Percentiles rank a stretch among this genome's conserved stretches.
phyloP scores from a whole-genome alignment of 495 filamentous ascomycete species.

The Terfezia boudieri region DNA sequence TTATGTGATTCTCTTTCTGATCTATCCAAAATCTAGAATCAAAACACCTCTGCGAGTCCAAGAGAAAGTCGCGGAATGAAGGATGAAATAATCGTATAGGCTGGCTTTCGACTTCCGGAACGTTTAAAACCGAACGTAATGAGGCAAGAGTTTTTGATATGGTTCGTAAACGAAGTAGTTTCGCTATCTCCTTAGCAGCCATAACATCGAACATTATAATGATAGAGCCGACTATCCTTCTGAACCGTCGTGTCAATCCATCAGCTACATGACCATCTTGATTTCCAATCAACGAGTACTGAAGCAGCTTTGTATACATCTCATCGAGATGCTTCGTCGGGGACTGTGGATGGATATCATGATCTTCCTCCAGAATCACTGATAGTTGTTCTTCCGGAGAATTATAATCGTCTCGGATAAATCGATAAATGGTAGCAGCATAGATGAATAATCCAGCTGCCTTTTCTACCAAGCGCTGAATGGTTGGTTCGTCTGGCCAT shows the following conservation, averaged over 20 bases:
- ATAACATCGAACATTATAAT: neutral
- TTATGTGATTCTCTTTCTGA: slow-evolving; percentile 5
- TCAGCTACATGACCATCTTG: neutral
- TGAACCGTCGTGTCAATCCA: neutral
- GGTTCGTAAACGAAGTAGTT: neutral
- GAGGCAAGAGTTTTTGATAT: neutral
- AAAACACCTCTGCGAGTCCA: slow-evolving; percentile 9
- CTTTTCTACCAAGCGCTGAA: slow-evolving; percentile 6
- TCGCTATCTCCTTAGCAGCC: neutral
- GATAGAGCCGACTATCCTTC: slow-evolving; percentile 1
- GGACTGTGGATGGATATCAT: neutral
- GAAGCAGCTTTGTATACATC: neutral
- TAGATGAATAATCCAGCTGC: slow-evolving; percentile 11
- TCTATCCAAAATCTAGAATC: slow-evolving; percentile 17
- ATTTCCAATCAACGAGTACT: neutral
- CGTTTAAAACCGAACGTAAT: neutral
- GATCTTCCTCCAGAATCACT: neutral
- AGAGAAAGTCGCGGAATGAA: slow-evolving; percentile 18
- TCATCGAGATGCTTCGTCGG: neutral
- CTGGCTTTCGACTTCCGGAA: neutral
- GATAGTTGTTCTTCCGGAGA: neutral
- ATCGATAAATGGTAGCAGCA: slow-evolving; percentile 11
- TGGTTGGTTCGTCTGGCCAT: slow-evolving; percentile 4
- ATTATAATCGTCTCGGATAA: slow-evolving; percentile 1
- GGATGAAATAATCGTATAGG: slow-evolving; percentile 15